Percentiles rank a stretch among this genome's conserved stretches.
Evolutionary conservation across 495 filamentous ascomycete species (phyloP).

Genomic region (Baudoinia panamericana): DNA sequence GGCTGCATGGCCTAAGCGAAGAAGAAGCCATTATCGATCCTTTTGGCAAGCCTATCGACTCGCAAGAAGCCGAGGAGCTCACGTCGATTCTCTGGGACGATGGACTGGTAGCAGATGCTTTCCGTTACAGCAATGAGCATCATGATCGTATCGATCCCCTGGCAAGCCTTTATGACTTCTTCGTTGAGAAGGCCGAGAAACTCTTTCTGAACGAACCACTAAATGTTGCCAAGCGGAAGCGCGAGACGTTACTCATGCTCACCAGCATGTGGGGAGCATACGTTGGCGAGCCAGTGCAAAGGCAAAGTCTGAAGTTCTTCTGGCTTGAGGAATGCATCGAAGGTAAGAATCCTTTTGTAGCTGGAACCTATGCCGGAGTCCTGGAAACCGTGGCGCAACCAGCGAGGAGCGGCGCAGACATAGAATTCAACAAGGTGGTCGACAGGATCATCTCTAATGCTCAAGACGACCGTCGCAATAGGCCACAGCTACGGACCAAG

Average conservation of each 20-base stretch:
- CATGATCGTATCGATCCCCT: slow-evolving; percentile 48
- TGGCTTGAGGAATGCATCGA: slow-evolving; percentile 92
- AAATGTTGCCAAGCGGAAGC: slow-evolving; percentile 33
- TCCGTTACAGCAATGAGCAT: slow-evolving; percentile 61
- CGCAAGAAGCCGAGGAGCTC: slow-evolving; percentile 39
- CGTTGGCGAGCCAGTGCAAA: slow-evolving; percentile 62
- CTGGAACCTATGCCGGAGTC: slow-evolving; percentile 72
- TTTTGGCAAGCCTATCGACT: slow-evolving; percentile 44
- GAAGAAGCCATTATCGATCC: slow-evolving; percentile 47
- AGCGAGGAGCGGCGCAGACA: slow-evolving; percentile 46
- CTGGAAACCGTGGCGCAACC: slow-evolving; percentile 52
- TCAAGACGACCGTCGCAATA: slow-evolving; percentile 18
- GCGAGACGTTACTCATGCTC: slow-evolving; percentile 47
- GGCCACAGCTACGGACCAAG: slow-evolving; percentile 38
- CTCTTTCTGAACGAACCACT: slow-evolving; percentile 27
- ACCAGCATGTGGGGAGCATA: slow-evolving; percentile 76
- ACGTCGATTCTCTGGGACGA: slow-evolving; percentile 56
- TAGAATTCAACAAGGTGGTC: slow-evolving; percentile 50
- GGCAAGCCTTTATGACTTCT: slow-evolving; percentile 66
- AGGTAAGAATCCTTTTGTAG: slow-evolving; percentile 80
- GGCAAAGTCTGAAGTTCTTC: slow-evolving; percentile 82
- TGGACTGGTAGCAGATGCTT: slow-evolving; percentile 58
- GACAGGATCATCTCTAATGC: slow-evolving; percentile 34
- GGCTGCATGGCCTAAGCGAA: slow-evolving; percentile 45
- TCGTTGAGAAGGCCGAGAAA: slow-evolving; percentile 41